A percentile compares a stretch with the other conserved stretches of the same genome.
Conservation (phyloP, 495 filamentous ascomycete species). For the Pyrenula massariospora region DNA sequence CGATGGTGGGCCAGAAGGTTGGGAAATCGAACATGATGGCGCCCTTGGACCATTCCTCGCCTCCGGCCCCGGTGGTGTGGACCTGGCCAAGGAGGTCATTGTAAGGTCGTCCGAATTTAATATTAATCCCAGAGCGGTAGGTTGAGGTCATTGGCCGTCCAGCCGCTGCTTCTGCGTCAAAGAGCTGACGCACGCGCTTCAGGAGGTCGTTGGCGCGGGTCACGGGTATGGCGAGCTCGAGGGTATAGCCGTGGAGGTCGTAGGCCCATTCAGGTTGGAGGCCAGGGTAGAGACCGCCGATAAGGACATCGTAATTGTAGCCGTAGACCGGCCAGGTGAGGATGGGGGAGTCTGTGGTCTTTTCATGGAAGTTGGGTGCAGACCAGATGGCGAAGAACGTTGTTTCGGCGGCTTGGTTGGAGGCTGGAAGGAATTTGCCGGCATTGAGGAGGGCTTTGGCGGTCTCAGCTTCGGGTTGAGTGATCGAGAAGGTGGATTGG, state of each 20-base stretch:
- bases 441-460: slow-evolving; percentile 29
- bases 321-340: slow-evolving; percentile 34
- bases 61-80: slow-evolving; percentile 24
- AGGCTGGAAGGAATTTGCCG: slow-evolving; percentile 32
- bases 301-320: slow-evolving; percentile 38
- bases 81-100: slow-evolving; percentile 37
- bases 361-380: slow-evolving; percentile 37
- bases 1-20: slow-evolving; percentile 25
- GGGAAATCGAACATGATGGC: slow-evolving; percentile 43
- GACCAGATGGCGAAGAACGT: slow-evolving; percentile 33
- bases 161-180: slow-evolving; percentile 28
- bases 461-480: slow-evolving; percentile 24
- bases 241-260: slow-evolving; percentile 28
- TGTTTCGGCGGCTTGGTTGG: slow-evolving; percentile 35
- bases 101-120: slow-evolving; percentile 37
- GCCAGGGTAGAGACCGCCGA: slow-evolving; percentile 34
- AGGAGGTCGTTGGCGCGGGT: slow-evolving; percentile 33
- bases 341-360: slow-evolving; percentile 27
- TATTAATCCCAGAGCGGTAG: slow-evolving; percentile 39
- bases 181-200: slow-evolving; percentile 29
- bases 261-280: slow-evolving; percentile 37
- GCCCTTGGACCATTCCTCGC: slow-evolving; percentile 32
- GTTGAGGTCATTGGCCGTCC: slow-evolving; percentile 33
- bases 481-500: slow-evolving; percentile 38
- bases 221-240: slow-evolving; percentile 38